Conservation (phyloP, 2,329 filamentous ascomycete species). For the Byssochlamys sp. region DNA sequence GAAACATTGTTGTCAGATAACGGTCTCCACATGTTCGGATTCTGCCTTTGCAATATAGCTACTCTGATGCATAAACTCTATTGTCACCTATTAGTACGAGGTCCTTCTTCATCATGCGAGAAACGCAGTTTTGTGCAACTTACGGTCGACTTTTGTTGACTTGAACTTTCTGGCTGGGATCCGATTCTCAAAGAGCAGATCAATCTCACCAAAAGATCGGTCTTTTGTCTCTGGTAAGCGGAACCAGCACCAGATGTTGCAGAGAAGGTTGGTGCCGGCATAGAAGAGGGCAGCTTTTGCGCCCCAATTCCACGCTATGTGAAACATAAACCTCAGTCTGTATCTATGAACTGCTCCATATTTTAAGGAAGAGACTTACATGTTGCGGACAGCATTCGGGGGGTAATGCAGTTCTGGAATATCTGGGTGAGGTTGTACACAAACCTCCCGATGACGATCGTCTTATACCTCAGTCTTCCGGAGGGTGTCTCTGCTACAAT, state of each 20-base stretch:
- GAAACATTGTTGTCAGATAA: background rate
- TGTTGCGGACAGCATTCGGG: conserved; percentile 17
- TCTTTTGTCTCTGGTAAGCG: conserved; percentile 28
- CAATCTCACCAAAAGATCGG: conserved; percentile 30
- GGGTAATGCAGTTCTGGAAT: conserved; percentile 29
- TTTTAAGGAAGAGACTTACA: conserved; percentile 9
- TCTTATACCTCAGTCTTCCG: conserved; percentile 42
- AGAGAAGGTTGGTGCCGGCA: conserved; percentile 23
- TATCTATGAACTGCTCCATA: background rate
- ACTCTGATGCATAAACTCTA: background rate
- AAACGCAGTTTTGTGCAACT: background rate
- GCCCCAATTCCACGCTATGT: conserved; percentile 26
- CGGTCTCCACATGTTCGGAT: background rate
- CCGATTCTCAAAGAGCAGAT: conserved; percentile 32
- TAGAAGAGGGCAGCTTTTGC: conserved; percentile 31
- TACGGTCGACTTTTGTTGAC: background rate
- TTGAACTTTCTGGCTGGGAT: conserved; percentile 27
- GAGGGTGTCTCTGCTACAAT: conserved; percentile 46
- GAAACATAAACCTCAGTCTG: conserved; percentile 1
- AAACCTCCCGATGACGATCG: conserved; percentile 35
- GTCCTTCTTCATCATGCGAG: background rate
- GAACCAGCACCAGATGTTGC: conserved; percentile 26
- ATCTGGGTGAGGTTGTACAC: conserved; percentile 43
- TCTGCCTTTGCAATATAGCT: background rate
- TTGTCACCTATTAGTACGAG: background rate